Evolutionary conservation across 2,329 filamentous ascomycete genomes (phyloP), one percentile per base, ranked within the genome.

Genomic region (Volutella citrinella): DNA sequence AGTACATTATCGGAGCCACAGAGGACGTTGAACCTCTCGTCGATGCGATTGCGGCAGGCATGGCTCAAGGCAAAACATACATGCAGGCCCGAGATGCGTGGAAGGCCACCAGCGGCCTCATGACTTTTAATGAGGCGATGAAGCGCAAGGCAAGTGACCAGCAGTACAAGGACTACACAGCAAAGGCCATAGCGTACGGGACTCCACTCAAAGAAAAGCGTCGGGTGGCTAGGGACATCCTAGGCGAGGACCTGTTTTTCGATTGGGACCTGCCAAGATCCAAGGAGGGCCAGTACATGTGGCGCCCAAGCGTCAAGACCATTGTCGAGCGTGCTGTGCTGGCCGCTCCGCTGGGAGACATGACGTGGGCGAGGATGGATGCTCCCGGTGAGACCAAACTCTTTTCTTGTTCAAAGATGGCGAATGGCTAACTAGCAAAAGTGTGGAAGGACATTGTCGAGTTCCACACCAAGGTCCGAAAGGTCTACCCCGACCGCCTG

Each of bases 1-100:
- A 57, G 27, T 65, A 63, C 41, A 52, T 66, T 12, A 45, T 62
- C 7, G 63, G 63, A 2, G 60, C 62, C 2, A 66, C 62, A 1
- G 46, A 52, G 10, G 34, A 45, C 1, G 43, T 64, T 1, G 27
- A 38, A 15, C 25, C 34, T 7, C 19, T 37, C 10, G 19, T 24
- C 7, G 34, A 32, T 21, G 19, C 24, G 4, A 7, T 37, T 9
- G 7, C n/a, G 7, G 16, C 16, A 6, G 25, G 19, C 12, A 39
- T 45, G 8, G 56, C 34, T 10, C 51, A 13, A 37, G 55, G 54
- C 1, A 48, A 55, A 30, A 43, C 49, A 15, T 50, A 55, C 7
- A 46, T 54, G 12, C 31, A 47, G 3, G 55, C 51, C 3, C 46
- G 55, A 10, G 40, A 48, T 12, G 52, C 57, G 22, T 63, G 60